These are phyloP conservation scores for Acacia concinna DNA, from an alignment of 331 rosid genomes.

Conservation along the genomic window DNA sequence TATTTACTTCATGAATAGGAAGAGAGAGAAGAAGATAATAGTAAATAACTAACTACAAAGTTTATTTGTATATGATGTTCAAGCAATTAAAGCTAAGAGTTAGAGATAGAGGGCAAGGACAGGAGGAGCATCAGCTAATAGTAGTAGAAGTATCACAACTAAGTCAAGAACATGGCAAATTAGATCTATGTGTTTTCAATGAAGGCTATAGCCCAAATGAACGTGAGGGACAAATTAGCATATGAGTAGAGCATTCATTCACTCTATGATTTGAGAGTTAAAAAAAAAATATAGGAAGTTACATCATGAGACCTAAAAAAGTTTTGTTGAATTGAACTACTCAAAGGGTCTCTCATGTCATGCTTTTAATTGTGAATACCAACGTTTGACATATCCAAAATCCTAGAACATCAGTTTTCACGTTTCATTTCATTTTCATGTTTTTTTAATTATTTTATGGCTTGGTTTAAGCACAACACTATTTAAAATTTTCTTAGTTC, in stretches of 20 bases:
- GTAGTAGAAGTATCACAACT: constrained; percentile 53
- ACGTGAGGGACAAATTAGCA: constrained; percentile 50
- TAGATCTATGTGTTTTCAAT: constrained; percentile 37
- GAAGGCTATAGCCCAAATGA: too few relatives aligned
- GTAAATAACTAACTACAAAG: not conserved
- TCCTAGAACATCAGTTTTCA: constrained; percentile 34
- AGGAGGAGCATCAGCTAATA: constrained; percentile 34
- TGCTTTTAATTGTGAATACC: constrained; percentile 55
- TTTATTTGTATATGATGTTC: constrained; percentile 11
- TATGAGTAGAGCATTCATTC: constrained; percentile 25
- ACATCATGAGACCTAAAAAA: constrained; percentile 5
- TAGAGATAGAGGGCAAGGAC: constrained; percentile 49
- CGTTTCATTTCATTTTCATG: too few relatives aligned
- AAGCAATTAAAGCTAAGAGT: constrained; percentile 45
- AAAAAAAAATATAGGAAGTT: constrained; percentile 9
- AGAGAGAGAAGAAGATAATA: not conserved
- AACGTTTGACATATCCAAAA: constrained; percentile 39
- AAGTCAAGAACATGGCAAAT: constrained; percentile 95
- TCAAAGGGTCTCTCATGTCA: constrained; percentile 39
- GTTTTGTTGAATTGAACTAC: not conserved
- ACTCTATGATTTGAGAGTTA: constrained; percentile 38
- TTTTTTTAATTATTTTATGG: too few relatives aligned
- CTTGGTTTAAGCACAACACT: too few relatives aligned
- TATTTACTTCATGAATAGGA: constrained; percentile 16
- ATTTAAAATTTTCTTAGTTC: too few relatives aligned